Evolutionary conservation across 805 yeast species (phyloP), one percentile per base, ranked within the genome.

Genomic region (Cyberlindnera americana): DNA sequence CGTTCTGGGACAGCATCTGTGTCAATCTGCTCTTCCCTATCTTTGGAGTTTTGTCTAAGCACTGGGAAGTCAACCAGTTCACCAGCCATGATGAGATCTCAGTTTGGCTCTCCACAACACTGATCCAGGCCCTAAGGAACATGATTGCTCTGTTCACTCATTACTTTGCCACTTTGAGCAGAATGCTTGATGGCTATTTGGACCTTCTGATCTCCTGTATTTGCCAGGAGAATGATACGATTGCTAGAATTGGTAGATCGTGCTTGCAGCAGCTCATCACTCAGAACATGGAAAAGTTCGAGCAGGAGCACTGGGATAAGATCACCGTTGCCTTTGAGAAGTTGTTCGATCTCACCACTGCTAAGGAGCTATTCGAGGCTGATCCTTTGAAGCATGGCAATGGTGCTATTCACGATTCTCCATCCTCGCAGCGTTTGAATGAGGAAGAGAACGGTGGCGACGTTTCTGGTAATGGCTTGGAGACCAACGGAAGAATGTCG

Each of bases 221-320:
- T 36, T 88, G 96, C 53, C 99, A 93, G 61, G 96, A 90, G 53
- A 91, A 93, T 59, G 99, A 93, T 55, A 90, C 98, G 0, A 89
- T 95, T 53, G 95, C 97, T 0, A 74, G 95, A 53, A 91, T 91
- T 49, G 99, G 99, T 24, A 76, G 95, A 54, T 78, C 91, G 8
- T 90, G 99, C 59, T 70, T 93, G 43, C 83, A 84, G 50, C 84
- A 81, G 48, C 69, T 93, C 45, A 73, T 93, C 41, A 64, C 81
- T n/a, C 83, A 83, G 47, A 95, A 93, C 57, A 75, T 81, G 49
- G 51, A 62, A 8, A 78, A 77, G 52, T 87, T 93, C 56, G 59
- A 63, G 16, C 70, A 65, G 10, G 64, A 64, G 6, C 91, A 95
- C 51, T 93, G 99, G 99, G 65, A 64, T 10, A 67, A 77, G 54